phyloP scores from a whole-genome alignment of 2,329 filamentous ascomycete species.

The Calonectria hawksworthii region DNA sequence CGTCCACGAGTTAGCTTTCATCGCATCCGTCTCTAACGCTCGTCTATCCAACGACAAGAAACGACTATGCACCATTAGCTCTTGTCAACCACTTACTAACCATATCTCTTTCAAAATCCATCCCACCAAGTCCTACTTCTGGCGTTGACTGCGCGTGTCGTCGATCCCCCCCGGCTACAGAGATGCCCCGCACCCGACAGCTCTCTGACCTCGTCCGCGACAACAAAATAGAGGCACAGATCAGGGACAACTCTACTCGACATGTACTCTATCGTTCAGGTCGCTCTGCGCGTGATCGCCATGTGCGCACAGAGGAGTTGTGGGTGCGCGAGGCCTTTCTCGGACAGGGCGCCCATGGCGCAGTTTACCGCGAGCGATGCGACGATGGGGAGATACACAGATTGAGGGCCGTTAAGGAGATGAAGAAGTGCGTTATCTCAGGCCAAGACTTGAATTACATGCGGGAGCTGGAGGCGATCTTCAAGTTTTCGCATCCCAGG shows the following conservation, averaged over 20 bases:
- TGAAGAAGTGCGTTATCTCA: background rate
- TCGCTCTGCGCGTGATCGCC: background rate
- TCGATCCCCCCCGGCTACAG: background rate
- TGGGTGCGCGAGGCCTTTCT: background rate
- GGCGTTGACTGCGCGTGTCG: background rate
- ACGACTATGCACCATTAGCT: too few species aligned
- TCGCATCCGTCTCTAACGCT: too few species aligned
- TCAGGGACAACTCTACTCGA: background rate
- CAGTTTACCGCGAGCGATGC: background rate
- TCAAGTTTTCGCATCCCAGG: background rate
- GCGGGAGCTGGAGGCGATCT: background rate
- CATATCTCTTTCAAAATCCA: background rate
- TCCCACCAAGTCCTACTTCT: background rate
- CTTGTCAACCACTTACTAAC: too few species aligned
- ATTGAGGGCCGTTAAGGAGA: background rate
- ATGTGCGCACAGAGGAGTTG: background rate
- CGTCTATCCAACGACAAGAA: too few species aligned
- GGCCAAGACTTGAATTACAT: background rate
- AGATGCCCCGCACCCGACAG: background rate
- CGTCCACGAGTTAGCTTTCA: background rate
- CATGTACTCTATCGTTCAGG: background rate
- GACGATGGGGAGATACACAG: background rate
- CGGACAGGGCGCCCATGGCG: background rate
- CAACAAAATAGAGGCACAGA: background rate
- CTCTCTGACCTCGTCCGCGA: background rate